These are phyloP conservation scores for Margaritispora aquatica DNA, from an alignment of 495 filamentous ascomycete species.

Conservation along the genomic window DNA sequence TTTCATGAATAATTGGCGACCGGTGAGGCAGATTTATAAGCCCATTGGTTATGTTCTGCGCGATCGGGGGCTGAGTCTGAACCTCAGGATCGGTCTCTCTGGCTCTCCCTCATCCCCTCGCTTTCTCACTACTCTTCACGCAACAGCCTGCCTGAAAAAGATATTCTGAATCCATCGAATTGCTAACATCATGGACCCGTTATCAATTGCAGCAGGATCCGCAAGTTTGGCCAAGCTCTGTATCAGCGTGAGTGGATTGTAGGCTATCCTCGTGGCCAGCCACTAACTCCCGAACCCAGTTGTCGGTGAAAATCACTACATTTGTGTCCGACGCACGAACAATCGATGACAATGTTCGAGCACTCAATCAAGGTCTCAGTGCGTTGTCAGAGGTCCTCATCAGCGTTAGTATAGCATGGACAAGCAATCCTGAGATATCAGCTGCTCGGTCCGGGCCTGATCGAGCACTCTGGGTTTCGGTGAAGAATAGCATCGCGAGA, in stretches of 20 bases:
- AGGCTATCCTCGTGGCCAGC: not conserved
- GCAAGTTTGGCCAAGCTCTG: not conserved
- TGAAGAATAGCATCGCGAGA: not conserved
- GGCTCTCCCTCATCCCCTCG: no score
- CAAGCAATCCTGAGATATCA: not conserved
- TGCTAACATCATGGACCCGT: conserved; percentile 1
- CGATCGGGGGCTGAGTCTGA: no score
- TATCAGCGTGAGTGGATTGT: not conserved
- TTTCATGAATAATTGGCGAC: no score
- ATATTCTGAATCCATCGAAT: no score
- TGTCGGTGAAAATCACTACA: not conserved
- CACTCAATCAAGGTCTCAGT: not conserved
- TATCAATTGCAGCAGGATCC: not conserved
- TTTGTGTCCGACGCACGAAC: conserved; percentile 1
- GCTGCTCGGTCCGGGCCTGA: not conserved
- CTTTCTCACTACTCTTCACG: no score
- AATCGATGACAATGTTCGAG: not conserved
- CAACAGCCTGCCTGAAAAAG: no score
- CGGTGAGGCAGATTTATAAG: no score
- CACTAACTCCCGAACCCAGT: not conserved
- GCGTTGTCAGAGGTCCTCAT: not conserved
- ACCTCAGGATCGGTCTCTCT: no score
- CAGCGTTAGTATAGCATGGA: not conserved
- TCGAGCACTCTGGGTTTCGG: conserved; percentile 1
- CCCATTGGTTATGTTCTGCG: no score